Evolutionary conservation across 345 rosid genomes (phyloP), one percentile per base, ranked within the genome.

Genomic region (Cardiospermum halicacabum): DNA sequence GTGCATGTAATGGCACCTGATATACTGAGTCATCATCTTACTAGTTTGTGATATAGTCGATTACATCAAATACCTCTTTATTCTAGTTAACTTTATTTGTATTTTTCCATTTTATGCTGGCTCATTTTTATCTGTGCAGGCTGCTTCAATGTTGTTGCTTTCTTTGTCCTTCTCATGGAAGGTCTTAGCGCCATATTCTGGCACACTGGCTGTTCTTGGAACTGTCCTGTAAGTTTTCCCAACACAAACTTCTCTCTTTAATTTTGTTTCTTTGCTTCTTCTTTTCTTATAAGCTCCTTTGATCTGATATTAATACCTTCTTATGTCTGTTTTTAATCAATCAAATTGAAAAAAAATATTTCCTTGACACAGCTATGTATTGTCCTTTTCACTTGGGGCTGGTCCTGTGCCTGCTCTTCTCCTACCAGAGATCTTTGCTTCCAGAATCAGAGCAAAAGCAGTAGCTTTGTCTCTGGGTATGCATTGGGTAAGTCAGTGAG

Each of bases 331-430:
- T 21, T 28, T 34, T 32, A 16, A 43, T 45, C 57, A 10, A 22
- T 50, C 24, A 47, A 49, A 71, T 59, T 62, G 72, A 32, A 68
- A 53, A 6, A 39, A 32, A 47, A 25, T 55, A 27, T 68, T 60
- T 68, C 62, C 56, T 72, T 53, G 25, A 62, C 25, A 5, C 85
- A 94, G 99, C 75, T 94, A 91, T 70, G 99, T 91, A 22, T 67
- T 94, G 71, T 94, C 96, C 9, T 94, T 94, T 80, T 91, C 99
- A 39, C 97, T 91, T 64, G 99, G 99, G 66, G 97, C 99, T 22
- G 99, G 97, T 67, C 99, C 96, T 12, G 99, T 95, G 47, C 97
- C 97, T n/a, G 97, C 97, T 63, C 89, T 95, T 77, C 96, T 95
- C 45, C 89, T 89, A 19, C 94, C 99, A 11, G 99, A 95, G 81